Evolutionary conservation across 352 stramenopile genomes (phyloP), one percentile per base, ranked within the genome.

Genomic region (Aphanomyces cochlioides): DNA sequence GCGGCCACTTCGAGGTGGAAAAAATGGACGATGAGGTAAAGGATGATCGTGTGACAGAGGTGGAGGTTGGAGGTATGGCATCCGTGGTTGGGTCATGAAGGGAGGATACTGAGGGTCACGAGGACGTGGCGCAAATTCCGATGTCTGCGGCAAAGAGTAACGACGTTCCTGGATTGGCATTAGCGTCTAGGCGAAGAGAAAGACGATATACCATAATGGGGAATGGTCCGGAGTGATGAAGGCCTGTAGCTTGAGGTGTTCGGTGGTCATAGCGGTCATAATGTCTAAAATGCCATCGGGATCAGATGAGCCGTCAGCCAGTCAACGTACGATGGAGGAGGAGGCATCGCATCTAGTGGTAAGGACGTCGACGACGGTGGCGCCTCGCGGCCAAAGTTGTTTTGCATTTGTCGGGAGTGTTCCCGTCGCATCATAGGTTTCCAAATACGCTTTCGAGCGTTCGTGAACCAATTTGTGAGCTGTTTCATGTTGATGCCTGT

Each of bases 401-500:
- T 50, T 50, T 92, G 84, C 40, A 93, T 50, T 72, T 93, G 84
- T 0, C 83, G 81, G 53, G 85, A 91, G 75, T 93, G 84, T 60
- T 93, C 83, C 21, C 85, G 84, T 6, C 84, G 83, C 85, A 93
- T 95, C 85, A 95, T 93, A 54, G 88, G 88, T 59, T 93, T 94
- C 88, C 88, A 96, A 60, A 96, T 93, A 56, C 88, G 85, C 66
- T 96, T 96, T 45, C 88, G 83, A 1, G 85, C 87, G 73, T 96
- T 96, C 10, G 88, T 96, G 66, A 96, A 95, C 88, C 88, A 96
- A 61, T 96, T 93, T 3, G 88, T 96, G 54, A 96, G 84, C 77
- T 96, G 88, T 75, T 94, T 95, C 87, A 95, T 93, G 73, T 90
- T 94, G 70, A 96, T 92, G 36, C 85, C 87, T 12, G 88, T 94